Base-by-base conservation (phyloP, 192 early-diverging fungal genomes). In the Funneliformis mosseae region DNA sequence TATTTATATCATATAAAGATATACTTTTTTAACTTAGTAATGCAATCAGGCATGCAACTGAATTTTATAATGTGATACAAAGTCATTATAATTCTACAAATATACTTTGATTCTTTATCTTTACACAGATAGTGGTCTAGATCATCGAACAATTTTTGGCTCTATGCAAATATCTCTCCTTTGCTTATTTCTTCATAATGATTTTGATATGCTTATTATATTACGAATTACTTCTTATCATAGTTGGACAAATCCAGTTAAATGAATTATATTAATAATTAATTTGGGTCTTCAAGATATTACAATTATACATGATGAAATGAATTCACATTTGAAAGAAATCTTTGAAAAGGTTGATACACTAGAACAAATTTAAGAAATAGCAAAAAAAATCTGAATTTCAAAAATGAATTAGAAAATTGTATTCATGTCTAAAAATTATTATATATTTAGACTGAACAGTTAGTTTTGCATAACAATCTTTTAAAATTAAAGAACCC, bases 201-300 rank as follows among this genome's bases (percentile, higher is more conserved):
- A 60, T 60, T 60, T 60, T 60, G 55, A 60, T 60, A 60, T 60
- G 55, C 55, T 60, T 60, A 60, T 60, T 60, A 21, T 21, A 60
- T 18, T 60, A 21, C 8, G 55, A 11, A 60, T 21, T 18, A 21
- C 55, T 18, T 8, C 55, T 60, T 60, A 60, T 60, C 8, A 60
- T 60, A 60, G 55, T 60, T 60, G 55, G 55, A 60, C 55, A 18
- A 60, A 60, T 60, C 8, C 55, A 18, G 55, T 21, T 60, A 21
- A 60, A 60, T 18, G 55, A 8, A 60, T 60, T 60, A 60, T 60
- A 21, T 60, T 8, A 18, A 60, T 60, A 18, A 18, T 60, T 18
- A 60, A 60, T 60, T 60, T 60, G n/a, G 55, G 55, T 60, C n/a
- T 60, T 18, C 8, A 60, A 8, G 8, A 21, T 5, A 21, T 60